These are phyloP conservation scores for Raphanus hybrid DNA, from an alignment of 441 rosid species.

Conservation along the genomic window DNA sequence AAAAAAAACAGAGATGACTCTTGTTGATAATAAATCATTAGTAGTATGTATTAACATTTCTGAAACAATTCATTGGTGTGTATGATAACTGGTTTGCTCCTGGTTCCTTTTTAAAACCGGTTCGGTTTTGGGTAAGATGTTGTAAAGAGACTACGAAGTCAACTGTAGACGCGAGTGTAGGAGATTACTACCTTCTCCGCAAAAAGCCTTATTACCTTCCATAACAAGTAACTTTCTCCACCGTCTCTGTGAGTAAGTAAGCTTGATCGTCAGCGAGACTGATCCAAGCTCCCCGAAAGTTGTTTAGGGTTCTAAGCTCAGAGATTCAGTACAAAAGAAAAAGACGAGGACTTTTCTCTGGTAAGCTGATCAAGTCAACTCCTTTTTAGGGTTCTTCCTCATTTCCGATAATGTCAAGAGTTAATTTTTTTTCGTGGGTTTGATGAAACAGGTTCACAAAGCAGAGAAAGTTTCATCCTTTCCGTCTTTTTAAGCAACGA, in stretches of 20 bases:
- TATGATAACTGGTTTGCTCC: constrained; percentile 11
- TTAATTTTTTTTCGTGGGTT: background rate
- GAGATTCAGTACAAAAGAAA: background rate
- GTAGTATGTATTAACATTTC: no score
- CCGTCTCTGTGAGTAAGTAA: background rate
- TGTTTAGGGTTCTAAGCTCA: constrained; percentile 1
- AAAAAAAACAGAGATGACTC: background rate
- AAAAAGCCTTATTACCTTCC: constrained; percentile 26
- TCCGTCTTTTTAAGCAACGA: background rate
- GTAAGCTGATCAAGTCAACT: constrained; percentile 30
- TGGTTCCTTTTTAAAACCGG: constrained; percentile 1
- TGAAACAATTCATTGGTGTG: background rate
- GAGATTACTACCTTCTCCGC: constrained; percentile 11
- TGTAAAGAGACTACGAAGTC: constrained; percentile 13
- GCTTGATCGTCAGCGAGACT: constrained; percentile 14
- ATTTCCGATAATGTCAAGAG: background rate
- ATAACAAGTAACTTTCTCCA: constrained; percentile 18
- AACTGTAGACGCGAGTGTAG: constrained; percentile 18
- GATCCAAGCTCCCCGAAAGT: constrained; percentile 23
- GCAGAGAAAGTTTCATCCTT: constrained; percentile 58
- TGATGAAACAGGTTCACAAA: constrained; percentile 49
- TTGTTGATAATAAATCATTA: constrained; percentile 20
- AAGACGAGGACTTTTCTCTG: constrained; percentile 4
- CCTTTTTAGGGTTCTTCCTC: background rate
- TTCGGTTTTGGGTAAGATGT: constrained; percentile 9